phyloP scores from a whole-genome alignment of 192 early-diverging fungal genomes.

The Neocallimastix lanati region DNA sequence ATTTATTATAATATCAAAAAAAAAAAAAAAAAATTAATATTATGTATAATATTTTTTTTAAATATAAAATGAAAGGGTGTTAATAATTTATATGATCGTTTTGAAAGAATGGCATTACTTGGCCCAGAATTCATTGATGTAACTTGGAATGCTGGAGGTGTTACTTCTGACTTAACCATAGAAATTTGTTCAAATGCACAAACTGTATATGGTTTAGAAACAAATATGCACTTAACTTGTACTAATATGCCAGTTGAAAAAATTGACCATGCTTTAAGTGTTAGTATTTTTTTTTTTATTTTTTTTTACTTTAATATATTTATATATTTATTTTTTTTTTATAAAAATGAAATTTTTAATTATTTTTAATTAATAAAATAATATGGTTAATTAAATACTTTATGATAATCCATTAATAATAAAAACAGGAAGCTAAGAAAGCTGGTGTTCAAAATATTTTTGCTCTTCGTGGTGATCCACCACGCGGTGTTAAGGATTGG shows the following conservation, averaged over 20 bases:
- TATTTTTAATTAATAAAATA: too few species aligned
- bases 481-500: slow-evolving; percentile 64
- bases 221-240: slow-evolving; percentile 95
- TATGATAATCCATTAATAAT: too few species aligned
- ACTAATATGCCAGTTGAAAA: slow-evolving; percentile 87
- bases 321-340: too few species aligned
- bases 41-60: neutral
- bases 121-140: slow-evolving; percentile 92
- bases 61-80: slow-evolving; percentile 60
- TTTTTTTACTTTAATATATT: too few species aligned
- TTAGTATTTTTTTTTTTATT: neutral
- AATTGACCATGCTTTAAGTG: slow-evolving; percentile 42
- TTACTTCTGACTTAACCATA: slow-evolving; percentile 64
- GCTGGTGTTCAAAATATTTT: slow-evolving; percentile 93
- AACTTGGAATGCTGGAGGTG: slow-evolving; percentile 93
- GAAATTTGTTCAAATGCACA: slow-evolving; percentile 81
- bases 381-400: too few species aligned
- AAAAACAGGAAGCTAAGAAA: slow-evolving; percentile 56
- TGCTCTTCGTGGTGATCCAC: slow-evolving; percentile 87
- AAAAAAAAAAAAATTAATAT: too few species aligned
- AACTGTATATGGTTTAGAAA: slow-evolving; percentile 83
- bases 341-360: too few species aligned
- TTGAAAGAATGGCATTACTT: slow-evolving; percentile 86
- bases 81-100: slow-evolving; percentile 88
- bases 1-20: too few species aligned